Evolutionary conservation across 768 basidiomycete species (phyloP), one percentile per base, ranked within the genome.

Genomic region (Lactifluus rugatus): DNA sequence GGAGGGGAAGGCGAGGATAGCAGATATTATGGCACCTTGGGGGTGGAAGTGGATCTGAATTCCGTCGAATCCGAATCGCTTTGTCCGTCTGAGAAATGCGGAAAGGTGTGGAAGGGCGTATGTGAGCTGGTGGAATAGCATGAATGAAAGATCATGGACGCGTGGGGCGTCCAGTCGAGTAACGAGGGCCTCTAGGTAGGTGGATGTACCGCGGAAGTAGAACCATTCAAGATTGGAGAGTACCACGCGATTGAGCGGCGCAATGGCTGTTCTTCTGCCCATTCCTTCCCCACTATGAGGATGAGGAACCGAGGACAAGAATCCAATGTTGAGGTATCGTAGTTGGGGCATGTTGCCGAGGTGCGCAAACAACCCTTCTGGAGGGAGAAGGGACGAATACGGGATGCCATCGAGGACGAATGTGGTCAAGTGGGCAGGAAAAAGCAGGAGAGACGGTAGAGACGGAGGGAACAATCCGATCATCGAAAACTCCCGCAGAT

Each of bases 341-440:
- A 54, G 5, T 21, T 25, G 31, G 42, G 44, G 42, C 52, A 54
- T 54, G 8, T 14, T 13, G 32, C 31, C 14, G 31, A 54, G 52
- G n/a, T 54, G 21, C 28, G 2, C 8, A 26, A 54, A 16, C 8
- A 54, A 31, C 42, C 5, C 32, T 17, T 32, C 42, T 25, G 52
- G 52, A 9, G 52, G 52, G 14, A 54, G 44, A 36, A 23, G 32
- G 14, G 32, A 44, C 16, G 28, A 17, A 14, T 36, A 16, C 9
- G 52, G 52, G 32, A 54, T 54, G 9, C 52, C 52, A 3, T 54
- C 52, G 23, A 54, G 52, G 21, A 36, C 52, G 9, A 54, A 42
- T 5, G 16, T 31, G 16, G 31, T 45, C 2, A 54, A 42, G n/a
- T 21, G 52, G 16, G 13, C 10, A 3, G 52, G 28, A 3, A 42